Base-by-base conservation (phyloP, 371 early-diverging fungal genomes). In the Saksenaea oblongispora region DNA sequence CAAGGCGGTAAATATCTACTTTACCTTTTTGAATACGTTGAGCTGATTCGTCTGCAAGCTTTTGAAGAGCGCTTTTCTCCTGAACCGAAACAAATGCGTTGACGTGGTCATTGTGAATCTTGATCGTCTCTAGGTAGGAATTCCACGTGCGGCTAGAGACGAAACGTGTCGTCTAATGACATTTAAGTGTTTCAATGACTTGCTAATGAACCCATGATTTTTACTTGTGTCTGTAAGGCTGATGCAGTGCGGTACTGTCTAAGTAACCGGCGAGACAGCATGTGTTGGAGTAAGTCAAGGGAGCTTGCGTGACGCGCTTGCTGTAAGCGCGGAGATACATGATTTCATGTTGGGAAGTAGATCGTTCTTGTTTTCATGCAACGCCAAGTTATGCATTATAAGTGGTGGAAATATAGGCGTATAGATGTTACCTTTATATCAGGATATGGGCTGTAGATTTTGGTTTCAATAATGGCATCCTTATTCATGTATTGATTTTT, bases 11-110 rank as follows among this genome's bases (percentile, higher is more conserved):
- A 9, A 28, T 2, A 15, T 7, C 7, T 14, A 31, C 28, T 27
- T 36, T 61, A 59, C 64, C 64, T 39, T 59, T 59, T 39, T 35
- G 34, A 13, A 10, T 18, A 31, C 56, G 34, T 22, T 54, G 24
- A 11, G n/a, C 27, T 2, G 64, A 54, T n/a, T 54, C 47, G 26
- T 34, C 26, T 24, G 56, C 55, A 27, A 28, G 58, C 36, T 44
- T 10, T 24, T 59, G 55, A 44, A 72, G 42, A 3, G 35, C 41
- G 2, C 22, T 2, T 24, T 42, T 51, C 31, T 68, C 62, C 54
- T 71, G 58, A 2, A 76, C 59, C 8, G 80, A 72, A 31, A 71
- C 63, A 53, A 79, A 76, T 0, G 80, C 80, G 54, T 79, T 76
- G 39, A 76, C 57, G 11, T 63, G 55, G 5, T 41, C 34, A 47